Evolutionary conservation across 306 rosid species (phyloP).

Genomic region (Fragaria iinumae): DNA sequence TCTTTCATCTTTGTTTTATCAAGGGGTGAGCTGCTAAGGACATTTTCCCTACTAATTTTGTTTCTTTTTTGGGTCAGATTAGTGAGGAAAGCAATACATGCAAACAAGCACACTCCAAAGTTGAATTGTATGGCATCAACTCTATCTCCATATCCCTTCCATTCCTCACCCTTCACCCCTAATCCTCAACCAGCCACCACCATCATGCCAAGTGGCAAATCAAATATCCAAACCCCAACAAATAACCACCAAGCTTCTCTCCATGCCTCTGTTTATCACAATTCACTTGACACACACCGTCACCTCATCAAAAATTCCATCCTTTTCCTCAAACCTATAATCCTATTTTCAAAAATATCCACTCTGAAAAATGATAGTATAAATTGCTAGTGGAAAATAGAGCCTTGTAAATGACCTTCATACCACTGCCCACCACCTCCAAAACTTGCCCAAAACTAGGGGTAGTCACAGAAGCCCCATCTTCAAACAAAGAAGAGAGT

Average conservation of each 20-base stretch:
- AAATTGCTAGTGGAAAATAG: not conserved
- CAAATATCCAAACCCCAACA: constrained; percentile 55
- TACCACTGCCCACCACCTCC: constrained; percentile 22
- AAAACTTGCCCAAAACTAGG: constrained; percentile 48
- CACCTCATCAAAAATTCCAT: constrained; percentile 45
- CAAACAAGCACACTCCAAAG: not conserved
- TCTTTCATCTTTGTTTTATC: not conserved
- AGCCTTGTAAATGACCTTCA: constrained; percentile 14
- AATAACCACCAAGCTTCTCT: constrained; percentile 49
- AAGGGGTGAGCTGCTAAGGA: not conserved
- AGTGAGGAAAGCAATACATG: not conserved
- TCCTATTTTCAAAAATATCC: not conserved
- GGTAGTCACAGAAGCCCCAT: constrained; percentile 53
- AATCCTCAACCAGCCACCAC: constrained; percentile 70
- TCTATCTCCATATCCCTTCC: constrained; percentile 49
- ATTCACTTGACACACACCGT: constrained; percentile 16
- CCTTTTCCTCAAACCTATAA: not conserved
- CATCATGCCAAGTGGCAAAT: constrained; percentile 59
- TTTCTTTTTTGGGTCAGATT: not conserved
- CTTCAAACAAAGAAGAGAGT: constrained; percentile 17
- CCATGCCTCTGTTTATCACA: constrained; percentile 45
- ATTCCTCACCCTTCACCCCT: constrained; percentile 73
- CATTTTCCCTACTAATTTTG: not conserved
- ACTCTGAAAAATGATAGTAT: not conserved
- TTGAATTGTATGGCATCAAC: not conserved